These are phyloP conservation scores for Oidiodendron maius DNA, from an alignment of 495 filamentous ascomycete genomes.

Conservation along the genomic window DNA sequence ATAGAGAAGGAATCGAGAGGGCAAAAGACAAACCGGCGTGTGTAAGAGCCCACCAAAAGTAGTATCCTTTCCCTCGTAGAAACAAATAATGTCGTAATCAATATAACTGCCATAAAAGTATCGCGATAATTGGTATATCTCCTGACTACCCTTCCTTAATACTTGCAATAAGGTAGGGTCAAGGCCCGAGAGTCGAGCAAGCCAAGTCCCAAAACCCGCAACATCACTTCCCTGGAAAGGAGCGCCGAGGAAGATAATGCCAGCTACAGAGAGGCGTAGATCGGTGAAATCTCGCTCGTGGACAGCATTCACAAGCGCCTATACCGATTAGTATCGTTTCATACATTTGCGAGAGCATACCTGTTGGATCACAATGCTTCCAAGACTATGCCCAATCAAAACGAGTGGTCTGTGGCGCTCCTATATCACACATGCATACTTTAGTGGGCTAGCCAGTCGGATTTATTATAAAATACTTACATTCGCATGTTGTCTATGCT, in stretches of 20 bases:
- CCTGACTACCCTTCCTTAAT: slow-evolving; percentile 13
- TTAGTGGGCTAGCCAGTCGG: no score
- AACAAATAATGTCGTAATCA: slow-evolving; percentile 26
- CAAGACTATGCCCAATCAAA: slow-evolving; percentile 23
- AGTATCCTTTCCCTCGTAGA: slow-evolving; percentile 31
- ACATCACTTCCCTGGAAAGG: slow-evolving; percentile 30
- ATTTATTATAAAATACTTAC: no score
- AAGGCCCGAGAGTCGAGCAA: no score
- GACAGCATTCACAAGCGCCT: no score
- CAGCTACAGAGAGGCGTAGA: slow-evolving; percentile 27
- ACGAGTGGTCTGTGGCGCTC: slow-evolving; percentile 21
- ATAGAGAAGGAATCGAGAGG: no score
- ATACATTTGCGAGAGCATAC: no score
- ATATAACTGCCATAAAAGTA: slow-evolving; percentile 25
- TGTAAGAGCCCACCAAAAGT: no score
- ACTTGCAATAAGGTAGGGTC: not conserved
- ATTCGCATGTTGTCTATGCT: no score
- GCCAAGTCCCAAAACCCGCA: slow-evolving; percentile 20
- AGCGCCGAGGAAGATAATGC: slow-evolving; percentile 29
- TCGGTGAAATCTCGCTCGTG: no score
- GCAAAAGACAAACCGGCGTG: no score
- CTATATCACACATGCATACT: no score
- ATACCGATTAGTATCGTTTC: no score
- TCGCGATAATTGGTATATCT: slow-evolving; percentile 13
- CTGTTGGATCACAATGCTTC: slow-evolving; percentile 24